Percentiles rank a stretch among this genome's conserved stretches.
Conservation (phyloP, 2,329 filamentous ascomycete genomes). For the Lachnellula occidentalis region DNA sequence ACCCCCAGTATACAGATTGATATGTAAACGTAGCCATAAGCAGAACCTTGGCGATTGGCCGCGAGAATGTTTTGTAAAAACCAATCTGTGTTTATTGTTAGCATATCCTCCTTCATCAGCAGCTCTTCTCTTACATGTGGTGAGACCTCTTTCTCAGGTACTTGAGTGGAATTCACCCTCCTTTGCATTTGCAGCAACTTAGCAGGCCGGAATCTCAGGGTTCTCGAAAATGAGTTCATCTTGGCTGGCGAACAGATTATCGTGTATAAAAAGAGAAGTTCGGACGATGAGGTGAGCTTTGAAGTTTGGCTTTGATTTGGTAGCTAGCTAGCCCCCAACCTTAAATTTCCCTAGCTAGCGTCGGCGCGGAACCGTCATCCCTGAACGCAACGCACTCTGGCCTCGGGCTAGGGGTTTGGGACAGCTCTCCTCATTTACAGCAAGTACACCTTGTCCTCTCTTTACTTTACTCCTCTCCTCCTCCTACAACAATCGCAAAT, state of each 20-base stretch:
- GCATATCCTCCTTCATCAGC: background rate
- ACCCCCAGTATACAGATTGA: conserved; percentile 69
- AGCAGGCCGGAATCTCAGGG: background rate
- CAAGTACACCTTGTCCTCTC: background rate
- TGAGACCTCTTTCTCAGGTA: conserved; percentile 9
- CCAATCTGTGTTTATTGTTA: conserved; percentile 39
- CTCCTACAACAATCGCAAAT: background rate
- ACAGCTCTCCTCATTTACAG: too few relatives aligned
- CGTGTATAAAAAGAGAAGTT: background rate
- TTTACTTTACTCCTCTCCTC: background rate
- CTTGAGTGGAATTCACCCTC: conserved; percentile 4
- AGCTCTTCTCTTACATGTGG: conserved; percentile 11
- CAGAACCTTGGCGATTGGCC: conserved; percentile 68
- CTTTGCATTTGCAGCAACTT: background rate
- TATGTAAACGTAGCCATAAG: conserved; percentile 73
- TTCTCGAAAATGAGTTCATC: background rate
- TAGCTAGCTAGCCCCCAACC: background rate
- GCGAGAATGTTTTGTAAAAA: conserved; percentile 71
- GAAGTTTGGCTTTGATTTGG: too few relatives aligned
- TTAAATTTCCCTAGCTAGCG: background rate
- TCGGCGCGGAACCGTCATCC: too few relatives aligned
- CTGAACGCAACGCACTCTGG: background rate
- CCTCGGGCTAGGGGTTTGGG: background rate
- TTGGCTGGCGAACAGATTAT: background rate
- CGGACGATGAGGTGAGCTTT: background rate